Evolutionary conservation across 495 filamentous ascomycete species (phyloP), one percentile per base, ranked within the genome.

Genomic region (Acidomyces sp.): DNA sequence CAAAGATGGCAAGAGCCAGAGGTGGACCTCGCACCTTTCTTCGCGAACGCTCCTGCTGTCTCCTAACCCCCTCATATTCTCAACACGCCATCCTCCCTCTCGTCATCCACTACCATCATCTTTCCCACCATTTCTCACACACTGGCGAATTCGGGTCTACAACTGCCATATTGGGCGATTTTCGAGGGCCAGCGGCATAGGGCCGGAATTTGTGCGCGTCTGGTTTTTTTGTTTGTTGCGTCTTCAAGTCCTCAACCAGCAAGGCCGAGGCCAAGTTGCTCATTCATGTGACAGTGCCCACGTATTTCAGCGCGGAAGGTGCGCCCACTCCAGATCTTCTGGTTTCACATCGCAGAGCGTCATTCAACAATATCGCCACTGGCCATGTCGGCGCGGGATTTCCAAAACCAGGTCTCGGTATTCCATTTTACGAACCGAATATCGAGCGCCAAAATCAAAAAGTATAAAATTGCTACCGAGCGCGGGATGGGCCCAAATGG

Each of bases 351-450:
- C n/a, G n/a, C n/a, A n/a, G n/a, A n/a, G n/a, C n/a, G n/a, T n/a
- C n/a, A n/a, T n/a, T n/a, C n/a, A n/a, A n/a, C n/a, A n/a, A n/a
- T n/a, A n/a, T 35, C 33, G 23, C 33, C 3, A 35, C 33, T 20
- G 6, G 5, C 33, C 11, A 16, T 6, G 33, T 25, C 18, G 10
- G 3, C 16, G 18, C 22, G 21, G 6, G 9, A 7, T 9, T 40
- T 26, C n/a, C 16, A 13, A n/a, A 15, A 43, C 19, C 16, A 13
- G 9, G 48, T 51, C 7, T 46, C 48, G 11, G 48, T 51, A 1
- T 51, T 51, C 18, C 48, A 51, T 38, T 46, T 51, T 27, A 51
- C 42, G 15, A 29, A 29, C 7, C 33, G 37, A 17, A 51, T 51
- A 13, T 51, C 48, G 6, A 41, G 25, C 13, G 48, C 48, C 42